A percentile compares a stretch with the other conserved stretches of the same genome.
Evolutionary conservation across 2,329 filamentous ascomycete genomes (phyloP).

Genomic region (Coniochaeta sp.): DNA sequence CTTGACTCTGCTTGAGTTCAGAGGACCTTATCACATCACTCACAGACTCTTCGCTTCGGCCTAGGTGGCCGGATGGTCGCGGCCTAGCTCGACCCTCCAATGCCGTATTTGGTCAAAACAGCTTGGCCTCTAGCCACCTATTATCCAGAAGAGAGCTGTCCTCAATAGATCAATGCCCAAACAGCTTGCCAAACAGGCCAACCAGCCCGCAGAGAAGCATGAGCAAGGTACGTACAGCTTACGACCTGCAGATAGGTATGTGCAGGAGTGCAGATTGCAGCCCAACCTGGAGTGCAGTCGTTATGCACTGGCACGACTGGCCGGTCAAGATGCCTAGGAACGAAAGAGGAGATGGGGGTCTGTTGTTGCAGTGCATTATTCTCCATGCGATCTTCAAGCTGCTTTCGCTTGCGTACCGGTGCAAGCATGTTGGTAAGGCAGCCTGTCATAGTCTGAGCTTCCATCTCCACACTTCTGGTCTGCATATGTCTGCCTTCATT

Average conservation of each 20-base stretch:
- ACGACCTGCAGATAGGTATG: neutral
- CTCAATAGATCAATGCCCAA: neutral
- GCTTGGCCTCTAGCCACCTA: neutral
- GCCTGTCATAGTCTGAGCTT: neutral
- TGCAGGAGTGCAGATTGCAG: neutral
- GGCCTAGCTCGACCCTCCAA: neutral
- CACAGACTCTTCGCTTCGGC: neutral
- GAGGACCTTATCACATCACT: neutral
- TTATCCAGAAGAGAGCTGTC: neutral
- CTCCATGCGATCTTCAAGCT: neutral
- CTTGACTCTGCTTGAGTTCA: neutral
- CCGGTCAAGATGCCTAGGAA: neutral
- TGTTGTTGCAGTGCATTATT: slow-evolving; percentile 3
- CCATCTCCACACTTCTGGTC: neutral
- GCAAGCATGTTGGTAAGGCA: neutral
- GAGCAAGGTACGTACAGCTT: neutral
- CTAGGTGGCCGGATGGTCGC: neutral
- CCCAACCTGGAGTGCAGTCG: neutral
- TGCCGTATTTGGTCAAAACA: neutral
- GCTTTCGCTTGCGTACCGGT: neutral
- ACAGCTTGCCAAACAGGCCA: neutral
- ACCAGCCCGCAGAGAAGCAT: neutral
- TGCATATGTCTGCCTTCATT: neutral
- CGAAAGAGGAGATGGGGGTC: neutral
- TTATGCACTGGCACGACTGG: neutral